Percentiles rank a stretch among this genome's conserved stretches.
Conservation (phyloP, 768 basidiomycete genomes). For the Mycena capillaripes region DNA sequence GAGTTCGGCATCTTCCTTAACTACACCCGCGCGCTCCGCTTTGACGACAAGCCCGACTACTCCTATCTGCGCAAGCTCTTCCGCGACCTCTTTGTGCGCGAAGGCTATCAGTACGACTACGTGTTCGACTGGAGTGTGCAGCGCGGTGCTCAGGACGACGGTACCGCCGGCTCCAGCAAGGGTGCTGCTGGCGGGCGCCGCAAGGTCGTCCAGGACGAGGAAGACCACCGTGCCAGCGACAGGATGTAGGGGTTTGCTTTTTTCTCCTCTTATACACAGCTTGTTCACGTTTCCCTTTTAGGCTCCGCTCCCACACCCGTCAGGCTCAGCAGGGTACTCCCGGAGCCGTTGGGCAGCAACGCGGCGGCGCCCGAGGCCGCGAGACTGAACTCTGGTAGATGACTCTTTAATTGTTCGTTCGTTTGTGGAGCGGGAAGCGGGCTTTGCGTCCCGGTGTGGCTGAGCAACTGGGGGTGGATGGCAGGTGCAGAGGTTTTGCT, state of each 20-base stretch:
- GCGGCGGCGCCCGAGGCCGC: slow-evolving; percentile 59
- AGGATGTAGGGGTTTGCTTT: slow-evolving; percentile 73
- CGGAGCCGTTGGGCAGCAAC: slow-evolving; percentile 62
- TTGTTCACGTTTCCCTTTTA: slow-evolving; percentile 43
- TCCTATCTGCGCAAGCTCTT: slow-evolving; percentile 99
- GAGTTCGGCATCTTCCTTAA: slow-evolving; percentile 99
- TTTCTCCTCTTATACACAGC: slow-evolving; percentile 30
- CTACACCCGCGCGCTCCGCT: slow-evolving; percentile 98
- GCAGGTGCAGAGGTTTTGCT: slow-evolving; percentile 56
- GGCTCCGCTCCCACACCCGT: slow-evolving; percentile 91
- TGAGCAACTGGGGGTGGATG: slow-evolving; percentile 62
- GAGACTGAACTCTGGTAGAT: slow-evolving; percentile 72
- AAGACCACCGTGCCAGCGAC: slow-evolving; percentile 86
- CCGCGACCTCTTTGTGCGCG: slow-evolving; percentile 96
- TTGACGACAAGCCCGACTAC: slow-evolving; percentile 99
- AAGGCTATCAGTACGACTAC: slow-evolving; percentile 99
- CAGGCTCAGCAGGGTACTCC: slow-evolving; percentile 78
- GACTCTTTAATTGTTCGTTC: slow-evolving; percentile 36
- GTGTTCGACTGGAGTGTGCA: slow-evolving; percentile 99
- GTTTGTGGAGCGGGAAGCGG: slow-evolving; percentile 49
- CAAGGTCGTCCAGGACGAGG: slow-evolving; percentile 89
- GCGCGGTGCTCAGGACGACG: slow-evolving; percentile 78
- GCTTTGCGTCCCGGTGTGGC: slow-evolving; percentile 58
- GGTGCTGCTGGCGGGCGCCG: slow-evolving; percentile 75
- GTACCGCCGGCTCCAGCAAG: slow-evolving; percentile 68